These are phyloP conservation scores for Suillus variegatus DNA, from an alignment of 768 basidiomycete species.

Conservation along the genomic window DNA sequence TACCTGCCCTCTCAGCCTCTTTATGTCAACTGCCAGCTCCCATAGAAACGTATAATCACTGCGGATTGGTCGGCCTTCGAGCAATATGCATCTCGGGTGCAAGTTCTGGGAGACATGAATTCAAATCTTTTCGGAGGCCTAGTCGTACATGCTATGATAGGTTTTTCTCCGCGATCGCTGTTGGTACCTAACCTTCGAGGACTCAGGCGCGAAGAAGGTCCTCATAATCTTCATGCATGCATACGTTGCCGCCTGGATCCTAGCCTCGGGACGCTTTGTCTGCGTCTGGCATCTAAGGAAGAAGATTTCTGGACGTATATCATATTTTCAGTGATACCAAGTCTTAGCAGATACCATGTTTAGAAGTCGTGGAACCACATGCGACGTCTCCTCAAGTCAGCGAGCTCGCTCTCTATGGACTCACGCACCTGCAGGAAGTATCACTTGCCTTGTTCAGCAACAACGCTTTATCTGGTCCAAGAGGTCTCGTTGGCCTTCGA, in stretches of 20 bases:
- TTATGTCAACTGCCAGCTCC: neutral
- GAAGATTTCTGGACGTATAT: neutral
- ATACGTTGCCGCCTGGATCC: neutral
- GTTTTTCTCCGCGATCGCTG: neutral
- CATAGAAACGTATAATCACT: neutral
- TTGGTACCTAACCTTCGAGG: neutral
- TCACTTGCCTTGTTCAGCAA: neutral
- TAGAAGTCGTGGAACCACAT: neutral
- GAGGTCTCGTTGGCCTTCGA: neutral
- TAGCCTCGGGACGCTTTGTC: neutral
- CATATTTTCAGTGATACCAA: neutral
- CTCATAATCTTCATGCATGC: neutral
- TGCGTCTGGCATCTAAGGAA: neutral
- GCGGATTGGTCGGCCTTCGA: neutral
- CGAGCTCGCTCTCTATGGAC: neutral
- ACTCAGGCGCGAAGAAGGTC: neutral
- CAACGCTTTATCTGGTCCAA: neutral
- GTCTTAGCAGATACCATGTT: neutral
- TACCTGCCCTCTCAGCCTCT: neutral
- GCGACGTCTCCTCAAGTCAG: too few species aligned
- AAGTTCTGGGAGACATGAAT: neutral
- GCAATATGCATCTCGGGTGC: conserved; percentile 2
- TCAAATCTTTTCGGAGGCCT: neutral
- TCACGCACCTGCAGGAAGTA: neutral
- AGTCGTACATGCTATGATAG: neutral